These are phyloP conservation scores for Rachicladosporium sp. DNA, from an alignment of 2,329 filamentous ascomycete species.

Conservation along the genomic window DNA sequence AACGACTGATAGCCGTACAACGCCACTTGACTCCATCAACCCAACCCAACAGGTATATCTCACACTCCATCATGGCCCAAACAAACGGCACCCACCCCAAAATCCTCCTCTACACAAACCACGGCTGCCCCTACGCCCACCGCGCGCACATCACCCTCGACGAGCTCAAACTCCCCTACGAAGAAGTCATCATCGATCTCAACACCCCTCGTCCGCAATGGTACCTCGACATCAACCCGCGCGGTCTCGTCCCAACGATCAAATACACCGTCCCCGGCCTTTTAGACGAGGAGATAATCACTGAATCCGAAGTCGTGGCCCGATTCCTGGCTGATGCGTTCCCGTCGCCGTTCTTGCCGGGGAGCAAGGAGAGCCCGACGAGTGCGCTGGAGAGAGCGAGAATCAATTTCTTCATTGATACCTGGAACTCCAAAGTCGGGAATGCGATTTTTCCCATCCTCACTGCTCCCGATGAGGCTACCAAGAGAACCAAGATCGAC, in stretches of 20 bases:
- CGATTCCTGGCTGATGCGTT: conserved; percentile 60
- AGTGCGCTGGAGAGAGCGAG: conserved; percentile 51
- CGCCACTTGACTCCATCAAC: too few species aligned
- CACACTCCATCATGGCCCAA: too few species aligned
- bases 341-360: conserved; percentile 54
- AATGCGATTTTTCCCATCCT: conserved; percentile 32
- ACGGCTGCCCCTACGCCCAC: conserved; percentile 60
- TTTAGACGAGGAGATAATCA: conserved; percentile 48
- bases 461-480: conserved; percentile 31
- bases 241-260: conserved; percentile 63
- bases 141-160: conserved; percentile 39
- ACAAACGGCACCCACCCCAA: conserved; percentile 23
- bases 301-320: conserved; percentile 61
- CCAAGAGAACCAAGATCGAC: conserved; percentile 31
- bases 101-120: conserved; percentile 60
- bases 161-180: conserved; percentile 21
- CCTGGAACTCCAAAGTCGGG: conserved; percentile 52
- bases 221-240: conserved; percentile 67
- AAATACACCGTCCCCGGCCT: conserved; percentile 42
- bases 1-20: too few species aligned
- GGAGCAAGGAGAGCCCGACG: conserved; percentile 38
- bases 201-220: conserved; percentile 53
- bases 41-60: too few species aligned
- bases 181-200: conserved; percentile 49
- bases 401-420: conserved; percentile 60